phyloP scores from a whole-genome alignment of 805 yeast genomes.

The Suhomyces sp. region DNA sequence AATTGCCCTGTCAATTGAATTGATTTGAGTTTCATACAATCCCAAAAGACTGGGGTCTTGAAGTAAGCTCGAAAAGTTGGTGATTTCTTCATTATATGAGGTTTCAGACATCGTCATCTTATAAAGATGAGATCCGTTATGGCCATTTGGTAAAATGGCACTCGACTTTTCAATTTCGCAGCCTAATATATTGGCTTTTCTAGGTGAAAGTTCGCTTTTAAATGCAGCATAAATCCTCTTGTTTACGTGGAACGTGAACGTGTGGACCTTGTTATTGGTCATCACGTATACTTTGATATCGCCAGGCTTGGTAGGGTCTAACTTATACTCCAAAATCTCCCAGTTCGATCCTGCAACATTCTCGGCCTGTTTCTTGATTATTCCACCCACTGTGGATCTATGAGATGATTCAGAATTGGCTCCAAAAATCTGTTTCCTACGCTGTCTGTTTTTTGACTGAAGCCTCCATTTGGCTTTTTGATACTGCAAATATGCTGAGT shows the following conservation, averaged over 20 bases:
- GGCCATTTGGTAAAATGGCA: slow-evolving; percentile 71
- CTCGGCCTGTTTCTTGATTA: slow-evolving; percentile 78
- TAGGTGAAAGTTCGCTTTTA: slow-evolving; percentile 46
- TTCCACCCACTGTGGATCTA: slow-evolving; percentile 60
- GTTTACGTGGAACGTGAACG: slow-evolving; percentile 69
- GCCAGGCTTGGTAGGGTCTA: slow-evolving; percentile 60
- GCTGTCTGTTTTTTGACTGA: slow-evolving; percentile 66
- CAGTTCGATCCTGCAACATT: slow-evolving; percentile 73
- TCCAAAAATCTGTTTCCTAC: slow-evolving; percentile 82
- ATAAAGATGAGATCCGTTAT: slow-evolving; percentile 51
- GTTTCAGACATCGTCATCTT: slow-evolving; percentile 68
- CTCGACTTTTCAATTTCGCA: slow-evolving; percentile 57
- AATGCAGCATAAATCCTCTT: slow-evolving; percentile 70
- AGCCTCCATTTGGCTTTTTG: slow-evolving; percentile 87
- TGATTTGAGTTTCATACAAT: slow-evolving; percentile 72
- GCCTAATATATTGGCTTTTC: slow-evolving; percentile 35
- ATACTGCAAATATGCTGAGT: slow-evolving; percentile 63
- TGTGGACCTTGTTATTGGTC: slow-evolving; percentile 71
- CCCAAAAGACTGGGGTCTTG: slow-evolving; percentile 61
- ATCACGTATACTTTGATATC: slow-evolving; percentile 68
- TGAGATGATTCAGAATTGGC: slow-evolving; percentile 48
- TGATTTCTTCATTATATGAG: slow-evolving; percentile 52
- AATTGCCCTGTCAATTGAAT: slow-evolving; percentile 67
- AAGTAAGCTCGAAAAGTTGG: slow-evolving; percentile 59
- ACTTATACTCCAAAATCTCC: slow-evolving; percentile 76